Evolutionary conservation across 441 rosid species (phyloP), one percentile per base, ranked within the genome.

Genomic region (Jatropha multifida): DNA sequence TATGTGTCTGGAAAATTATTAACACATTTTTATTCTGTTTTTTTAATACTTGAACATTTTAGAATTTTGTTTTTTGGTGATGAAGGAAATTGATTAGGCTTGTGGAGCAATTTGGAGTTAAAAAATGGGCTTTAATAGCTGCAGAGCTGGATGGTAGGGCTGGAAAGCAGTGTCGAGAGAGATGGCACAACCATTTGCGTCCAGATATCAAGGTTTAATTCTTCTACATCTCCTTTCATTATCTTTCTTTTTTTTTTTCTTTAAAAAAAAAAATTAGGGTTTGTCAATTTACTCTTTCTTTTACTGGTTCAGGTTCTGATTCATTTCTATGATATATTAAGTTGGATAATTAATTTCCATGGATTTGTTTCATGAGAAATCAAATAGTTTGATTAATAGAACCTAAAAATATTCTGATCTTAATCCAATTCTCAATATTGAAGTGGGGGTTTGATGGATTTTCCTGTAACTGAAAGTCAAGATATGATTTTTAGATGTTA

Each of bases 161-260:
- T 12, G 99, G 99, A 49, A 95, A 93, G 81, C 99, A 93, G 81
- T 95, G 99, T 75, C 90, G 98, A 2, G 99, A 94, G 81, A 86
- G 99, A 84, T 94, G 99, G 99, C 97, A 95, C 83, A 95, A 95
- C 79, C 98, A 95, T 88, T 83, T 95, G 69, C 87, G 97, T 20
- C 98, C 99, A 37, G 87, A 95, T 82, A 92, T 95, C 75, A 95
- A 90, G 97, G 99, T 90, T 75, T 66, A 48, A 68, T 61, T 44
- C 23, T 72, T 23, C 48, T 74, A 32, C 5, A 20, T 64, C 15
- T 41, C 20, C 4, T 6, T 72, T 72, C 41, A 18, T 52, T 54
- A 18, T 8, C 62, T 2, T 10, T 20, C 9, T 42, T 42, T 8
- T 42, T 42, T 8, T 7, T 14, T 0, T 4, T 17, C 6, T 52